Percentiles rank a stretch among this genome's conserved stretches.
Conservation (phyloP, 2,329 filamentous ascomycete genomes). For the Tricladium varicosporioides region DNA sequence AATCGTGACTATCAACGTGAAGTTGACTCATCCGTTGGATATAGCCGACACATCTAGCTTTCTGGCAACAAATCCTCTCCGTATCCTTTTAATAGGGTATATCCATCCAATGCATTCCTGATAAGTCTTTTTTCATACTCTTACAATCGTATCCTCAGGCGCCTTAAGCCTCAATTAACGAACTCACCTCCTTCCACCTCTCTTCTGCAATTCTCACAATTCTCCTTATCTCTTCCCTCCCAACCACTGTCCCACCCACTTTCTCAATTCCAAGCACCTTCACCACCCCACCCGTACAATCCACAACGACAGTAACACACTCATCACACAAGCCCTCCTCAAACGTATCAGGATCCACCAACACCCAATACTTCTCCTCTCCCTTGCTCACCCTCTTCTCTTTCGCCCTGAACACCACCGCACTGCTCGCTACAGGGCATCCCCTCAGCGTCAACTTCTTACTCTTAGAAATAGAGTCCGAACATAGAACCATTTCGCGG, state of each 20-base stretch:
- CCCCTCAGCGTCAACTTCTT: constrained; percentile 58
- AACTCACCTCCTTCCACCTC: constrained; percentile 57
- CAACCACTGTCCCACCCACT: constrained; percentile 72
- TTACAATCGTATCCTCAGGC: background rate
- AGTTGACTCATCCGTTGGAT: too few relatives aligned
- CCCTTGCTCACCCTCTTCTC: constrained; percentile 35
- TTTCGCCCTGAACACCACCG: constrained; percentile 70
- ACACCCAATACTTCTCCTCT: constrained; percentile 66
- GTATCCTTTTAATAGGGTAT: too few relatives aligned
- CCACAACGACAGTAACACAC: constrained; percentile 78
- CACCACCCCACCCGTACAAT: constrained; percentile 46
- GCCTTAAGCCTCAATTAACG: constrained; percentile 22
- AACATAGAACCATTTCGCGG: constrained; percentile 75
- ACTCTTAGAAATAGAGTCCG: constrained; percentile 46
- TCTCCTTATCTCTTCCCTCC: constrained; percentile 57
- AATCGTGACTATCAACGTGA: too few relatives aligned
- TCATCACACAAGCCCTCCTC: constrained; percentile 86
- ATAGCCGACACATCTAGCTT: too few relatives aligned
- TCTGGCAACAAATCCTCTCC: too few relatives aligned
- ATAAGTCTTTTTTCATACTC: background rate
- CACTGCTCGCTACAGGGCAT: constrained; percentile 74
- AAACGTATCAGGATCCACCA: constrained; percentile 85
- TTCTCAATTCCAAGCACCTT: constrained; percentile 76
- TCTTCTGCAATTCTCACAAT: constrained; percentile 58
- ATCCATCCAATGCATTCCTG: too few relatives aligned